Conservation (phyloP, 768 basidiomycete species). For the Phylloporus rhodoxanthus region DNA sequence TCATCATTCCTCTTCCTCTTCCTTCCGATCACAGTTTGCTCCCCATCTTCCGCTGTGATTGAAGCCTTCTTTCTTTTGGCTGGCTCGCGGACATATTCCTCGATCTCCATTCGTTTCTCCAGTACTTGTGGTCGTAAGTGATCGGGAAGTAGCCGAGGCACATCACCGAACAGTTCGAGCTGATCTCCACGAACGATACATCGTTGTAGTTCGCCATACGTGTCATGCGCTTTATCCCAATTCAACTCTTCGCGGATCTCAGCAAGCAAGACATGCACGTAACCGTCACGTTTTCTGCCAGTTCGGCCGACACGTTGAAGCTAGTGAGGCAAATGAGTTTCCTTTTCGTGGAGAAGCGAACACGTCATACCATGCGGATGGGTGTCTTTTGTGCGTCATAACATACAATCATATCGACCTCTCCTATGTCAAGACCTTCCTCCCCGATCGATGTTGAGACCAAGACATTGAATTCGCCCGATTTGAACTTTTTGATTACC, state of each 20-base stretch:
- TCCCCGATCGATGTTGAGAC: conserved; percentile 97
- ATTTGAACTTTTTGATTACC: conserved; percentile 85
- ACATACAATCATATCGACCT: conserved; percentile 92
- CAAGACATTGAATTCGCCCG: conserved; percentile 81
- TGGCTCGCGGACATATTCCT: conserved; percentile 57
- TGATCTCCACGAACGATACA: conserved; percentile 79
- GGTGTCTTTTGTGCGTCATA: conserved; percentile 96
- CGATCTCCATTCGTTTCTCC: conserved; percentile 79
- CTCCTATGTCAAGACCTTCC: conserved; percentile 97
- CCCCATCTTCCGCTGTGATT: conserved; percentile 21
- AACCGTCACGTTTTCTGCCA: conserved; percentile 84
- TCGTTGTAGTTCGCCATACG: conserved; percentile 84
- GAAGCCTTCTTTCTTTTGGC: conserved; percentile 31
- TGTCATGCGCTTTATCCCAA: conserved; percentile 80
- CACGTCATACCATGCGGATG: conserved; percentile 78
- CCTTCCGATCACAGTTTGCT: conserved; percentile 31
- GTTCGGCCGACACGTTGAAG: conserved; percentile 95
- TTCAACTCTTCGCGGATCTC: conserved; percentile 88
- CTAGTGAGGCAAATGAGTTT: conserved; percentile 36
- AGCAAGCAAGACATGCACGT: conserved; percentile 86
- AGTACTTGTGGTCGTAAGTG: conserved; percentile 70
- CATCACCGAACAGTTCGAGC: conserved; percentile 91
- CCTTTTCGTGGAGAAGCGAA: not conserved
- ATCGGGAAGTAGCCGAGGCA: conserved; percentile 76
- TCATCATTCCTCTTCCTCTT: conserved; percentile 74